phyloP scores from a whole-genome alignment of 345 rosid species.

The Trapa incisa region DNA sequence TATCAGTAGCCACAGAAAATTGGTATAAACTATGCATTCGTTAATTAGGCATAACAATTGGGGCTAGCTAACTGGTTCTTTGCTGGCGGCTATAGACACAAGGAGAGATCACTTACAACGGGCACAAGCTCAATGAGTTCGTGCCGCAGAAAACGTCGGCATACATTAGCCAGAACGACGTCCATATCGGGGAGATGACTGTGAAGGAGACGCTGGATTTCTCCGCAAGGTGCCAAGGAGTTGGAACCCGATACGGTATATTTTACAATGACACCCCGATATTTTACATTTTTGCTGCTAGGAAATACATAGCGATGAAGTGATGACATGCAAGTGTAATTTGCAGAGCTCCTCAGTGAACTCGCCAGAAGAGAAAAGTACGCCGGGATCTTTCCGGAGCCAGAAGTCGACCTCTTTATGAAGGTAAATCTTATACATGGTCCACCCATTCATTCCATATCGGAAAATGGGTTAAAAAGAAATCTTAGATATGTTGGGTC shows the following conservation, averaged over 20 bases:
- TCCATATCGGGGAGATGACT: conserved; percentile 81
- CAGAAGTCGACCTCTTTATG: conserved; percentile 86
- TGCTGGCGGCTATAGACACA: conserved; percentile 25
- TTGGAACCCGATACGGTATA: conserved; percentile 78
- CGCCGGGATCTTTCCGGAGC: conserved; percentile 63
- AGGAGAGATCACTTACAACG: conserved; percentile 68
- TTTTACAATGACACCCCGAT: not conserved
- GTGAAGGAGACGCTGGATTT: conserved; percentile 91
- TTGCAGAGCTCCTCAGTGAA: conserved; percentile 55
- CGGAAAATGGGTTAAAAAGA: no score
- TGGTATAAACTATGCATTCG: no score
- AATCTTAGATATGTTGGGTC: no score
- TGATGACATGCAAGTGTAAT: not conserved
- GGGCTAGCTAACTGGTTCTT: not conserved
- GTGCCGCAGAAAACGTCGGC: conserved; percentile 86
- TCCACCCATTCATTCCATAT: no score
- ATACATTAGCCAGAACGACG: conserved; percentile 87
- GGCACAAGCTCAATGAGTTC: conserved; percentile 48
- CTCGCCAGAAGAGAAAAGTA: conserved; percentile 72
- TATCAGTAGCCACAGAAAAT: no score
- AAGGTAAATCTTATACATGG: conserved; percentile 26
- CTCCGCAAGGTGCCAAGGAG: conserved; percentile 89
- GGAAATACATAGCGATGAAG: not conserved
- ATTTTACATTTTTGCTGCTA: not conserved
- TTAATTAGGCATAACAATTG: no score